Base-by-base conservation (phyloP, 2,329 filamentous ascomycete species). In the Verticillium tricorpus region DNA sequence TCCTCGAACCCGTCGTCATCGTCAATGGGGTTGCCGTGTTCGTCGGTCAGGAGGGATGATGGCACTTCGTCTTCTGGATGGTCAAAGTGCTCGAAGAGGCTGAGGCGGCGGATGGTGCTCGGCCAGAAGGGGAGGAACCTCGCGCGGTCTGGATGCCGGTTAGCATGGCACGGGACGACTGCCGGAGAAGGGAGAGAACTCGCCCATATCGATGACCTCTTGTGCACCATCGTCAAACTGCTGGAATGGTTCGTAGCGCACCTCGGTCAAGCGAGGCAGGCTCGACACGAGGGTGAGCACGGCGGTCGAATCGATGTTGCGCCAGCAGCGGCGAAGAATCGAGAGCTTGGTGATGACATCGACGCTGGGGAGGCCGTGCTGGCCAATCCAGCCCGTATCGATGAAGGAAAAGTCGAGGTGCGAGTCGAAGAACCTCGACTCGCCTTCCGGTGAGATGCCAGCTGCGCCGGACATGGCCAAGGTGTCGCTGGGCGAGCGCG, bases 341-440 rank as follows among this genome's bases (percentile, higher is more conserved):
- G 64, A 60, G 8, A 67, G 60, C n/a, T 37, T 63, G 6, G 62
- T 64, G 55, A 69, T 40, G 57, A 65, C 60, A n/a, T 56, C 22
- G 34, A 66, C 68, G 57, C 67, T 64, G 54, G 66, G 64, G 52
- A 69, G 61, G 14, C 67, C 67, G 15, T 67, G 63, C 3, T 58
- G 60, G 60, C 67, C 66, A 37, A 66, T 31, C 57, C 64, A 65
- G n/a, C 62, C 64, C 19, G 62, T 63, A 22, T 64, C 64, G 50
- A 64, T 59, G 56, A 63, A 65, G 31, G 61, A 58, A 32, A 69
- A 69, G 28, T 68, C 66, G 15, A 69, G 61, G 25, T 68, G 62
- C 12, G 68, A 68, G 11, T 69, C 67, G 28, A 69, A 69, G 50
- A 65, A 69, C 28, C 68, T 63, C 55, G 66, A 69, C 52, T 68